These are phyloP conservation scores for Hemerocallis citrina DNA, from an alignment of 106 monocot species.

Conservation along the genomic window DNA sequence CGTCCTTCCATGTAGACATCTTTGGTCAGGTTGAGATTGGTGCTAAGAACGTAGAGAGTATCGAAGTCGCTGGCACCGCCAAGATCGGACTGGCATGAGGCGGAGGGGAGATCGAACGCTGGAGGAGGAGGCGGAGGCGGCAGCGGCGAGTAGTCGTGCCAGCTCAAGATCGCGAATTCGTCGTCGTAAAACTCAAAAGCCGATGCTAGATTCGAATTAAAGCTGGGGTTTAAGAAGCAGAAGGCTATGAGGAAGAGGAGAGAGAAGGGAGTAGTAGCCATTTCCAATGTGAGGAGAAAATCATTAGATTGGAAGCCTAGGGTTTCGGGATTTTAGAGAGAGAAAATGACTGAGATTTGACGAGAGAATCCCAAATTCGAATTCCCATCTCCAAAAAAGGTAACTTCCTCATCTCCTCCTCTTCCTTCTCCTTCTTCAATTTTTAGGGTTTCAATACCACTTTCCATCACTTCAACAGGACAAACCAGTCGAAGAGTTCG, in stretches of 20 bases:
- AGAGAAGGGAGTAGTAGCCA: background rate
- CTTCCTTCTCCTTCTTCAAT: too few species aligned
- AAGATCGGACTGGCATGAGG: constrained; percentile 68
- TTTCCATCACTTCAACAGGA: too few species aligned
- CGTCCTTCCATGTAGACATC: constrained; percentile 58
- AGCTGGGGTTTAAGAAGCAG: background rate
- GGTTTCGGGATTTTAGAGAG: background rate
- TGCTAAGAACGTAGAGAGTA: constrained; percentile 59
- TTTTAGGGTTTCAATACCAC: too few species aligned
- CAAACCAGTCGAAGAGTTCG: too few species aligned
- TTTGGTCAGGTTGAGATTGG: constrained; percentile 23
- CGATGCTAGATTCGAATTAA: too few species aligned
- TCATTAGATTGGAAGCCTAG: constrained; percentile 8
- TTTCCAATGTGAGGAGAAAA: constrained; percentile 1
- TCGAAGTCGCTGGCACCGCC: constrained; percentile 68
- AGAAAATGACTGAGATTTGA: too few species aligned
- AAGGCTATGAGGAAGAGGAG: background rate
- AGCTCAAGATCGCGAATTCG: constrained; percentile 4
- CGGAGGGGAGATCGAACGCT: constrained; percentile 43
- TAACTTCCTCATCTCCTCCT: too few species aligned
- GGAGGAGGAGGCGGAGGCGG: constrained; percentile 49
- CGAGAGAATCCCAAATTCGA: too few species aligned
- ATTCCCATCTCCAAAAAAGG: too few species aligned
- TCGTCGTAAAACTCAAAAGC: background rate
- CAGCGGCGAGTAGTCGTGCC: constrained; percentile 67